A percentile compares a stretch with the other conserved stretches of the same genome.
Conservation (phyloP, 2,329 filamentous ascomycete genomes). For the Fusarium vanettenii region DNA sequence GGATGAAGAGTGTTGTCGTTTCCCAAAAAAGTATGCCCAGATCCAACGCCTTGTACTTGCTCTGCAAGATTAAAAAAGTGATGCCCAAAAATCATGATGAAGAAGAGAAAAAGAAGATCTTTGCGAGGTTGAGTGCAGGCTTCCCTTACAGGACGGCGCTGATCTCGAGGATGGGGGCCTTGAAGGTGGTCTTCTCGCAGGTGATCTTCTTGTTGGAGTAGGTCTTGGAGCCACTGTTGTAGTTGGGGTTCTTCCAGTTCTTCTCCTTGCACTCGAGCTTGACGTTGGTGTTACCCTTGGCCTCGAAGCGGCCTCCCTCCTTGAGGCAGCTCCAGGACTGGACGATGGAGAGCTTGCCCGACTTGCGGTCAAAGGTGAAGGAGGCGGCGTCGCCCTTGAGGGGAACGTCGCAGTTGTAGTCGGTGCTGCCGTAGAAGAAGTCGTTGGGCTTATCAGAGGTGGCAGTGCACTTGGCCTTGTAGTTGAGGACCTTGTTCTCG, state of each 20-base stretch:
- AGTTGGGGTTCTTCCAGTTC: slow-evolving; percentile 46
- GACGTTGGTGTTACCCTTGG: slow-evolving; percentile 43
- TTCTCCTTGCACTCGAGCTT: slow-evolving; percentile 44
- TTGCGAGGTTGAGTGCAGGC: neutral
- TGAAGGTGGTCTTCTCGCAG: slow-evolving; percentile 42
- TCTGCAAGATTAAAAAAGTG: slow-evolving; percentile 26
- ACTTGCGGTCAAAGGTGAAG: slow-evolving; percentile 57
- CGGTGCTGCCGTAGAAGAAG: slow-evolving; percentile 61
- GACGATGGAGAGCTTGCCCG: slow-evolving; percentile 54
- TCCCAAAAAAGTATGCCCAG: slow-evolving; percentile 2
- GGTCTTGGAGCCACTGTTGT: slow-evolving; percentile 43
- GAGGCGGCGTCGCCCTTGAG: slow-evolving; percentile 45
- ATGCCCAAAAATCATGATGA: slow-evolving; percentile 1
- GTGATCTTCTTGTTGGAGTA: slow-evolving; percentile 45
- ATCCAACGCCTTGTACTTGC: slow-evolving; percentile 33
- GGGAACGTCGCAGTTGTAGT: slow-evolving; percentile 57
- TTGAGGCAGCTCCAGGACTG: slow-evolving; percentile 62
- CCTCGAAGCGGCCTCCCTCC: slow-evolving; percentile 49
- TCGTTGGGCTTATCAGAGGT: slow-evolving; percentile 54
- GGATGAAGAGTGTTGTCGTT: slow-evolving; percentile 25
- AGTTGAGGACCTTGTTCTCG: slow-evolving; percentile 57
- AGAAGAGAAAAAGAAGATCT: neutral
- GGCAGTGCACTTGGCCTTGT: slow-evolving; percentile 54
- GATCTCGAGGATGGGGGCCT: slow-evolving; percentile 44
- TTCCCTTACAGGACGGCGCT: slow-evolving; percentile 41